A percentile compares a stretch with the other conserved stretches of the same genome.
Conservation (phyloP, 1,139 yeast genomes). For the Yamadazyma dushanensis region DNA sequence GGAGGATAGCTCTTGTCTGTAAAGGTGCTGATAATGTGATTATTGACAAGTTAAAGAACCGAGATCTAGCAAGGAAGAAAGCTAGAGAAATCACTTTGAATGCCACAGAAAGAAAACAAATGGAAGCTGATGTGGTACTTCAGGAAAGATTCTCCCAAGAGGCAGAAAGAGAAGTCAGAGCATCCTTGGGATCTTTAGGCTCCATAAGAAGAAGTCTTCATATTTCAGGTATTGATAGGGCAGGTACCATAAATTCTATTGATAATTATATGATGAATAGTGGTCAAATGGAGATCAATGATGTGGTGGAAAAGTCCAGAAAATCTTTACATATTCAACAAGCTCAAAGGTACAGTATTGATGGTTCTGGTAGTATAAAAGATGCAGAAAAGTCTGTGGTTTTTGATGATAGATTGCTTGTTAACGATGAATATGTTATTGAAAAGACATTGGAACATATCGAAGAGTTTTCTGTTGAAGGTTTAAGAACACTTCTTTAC, state of each 20-base stretch:
- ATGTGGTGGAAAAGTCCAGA: constrained; percentile 58
- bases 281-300: constrained; percentile 58
- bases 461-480: constrained; percentile 93
- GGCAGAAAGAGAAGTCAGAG: constrained; percentile 21
- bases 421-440: constrained; percentile 75
- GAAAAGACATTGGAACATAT: constrained; percentile 87
- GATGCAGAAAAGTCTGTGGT: constrained; percentile 1
- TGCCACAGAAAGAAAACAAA: constrained; percentile 64
- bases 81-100: constrained; percentile 62
- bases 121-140: constrained; percentile 79
- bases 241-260: constrained; percentile 39
- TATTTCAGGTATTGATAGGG: constrained; percentile 5
- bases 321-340: constrained; percentile 67
- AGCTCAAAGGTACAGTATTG: constrained; percentile 51
- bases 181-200: constrained; percentile 26
- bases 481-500: constrained; percentile 84
- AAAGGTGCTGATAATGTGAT: constrained; percentile 98
- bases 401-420: constrained; percentile 62
- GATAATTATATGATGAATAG: constrained; percentile 56
- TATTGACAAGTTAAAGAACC: constrained; percentile 64
- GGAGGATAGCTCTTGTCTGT: constrained; percentile 74
- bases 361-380: constrained; percentile 10
- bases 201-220: constrained; percentile 36
- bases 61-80: constrained; percentile 59
- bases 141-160: constrained; percentile 41